Evolutionary conservation across 768 basidiomycete genomes (phyloP), one percentile per base, ranked within the genome.

Genomic region (Serendipita sp.): DNA sequence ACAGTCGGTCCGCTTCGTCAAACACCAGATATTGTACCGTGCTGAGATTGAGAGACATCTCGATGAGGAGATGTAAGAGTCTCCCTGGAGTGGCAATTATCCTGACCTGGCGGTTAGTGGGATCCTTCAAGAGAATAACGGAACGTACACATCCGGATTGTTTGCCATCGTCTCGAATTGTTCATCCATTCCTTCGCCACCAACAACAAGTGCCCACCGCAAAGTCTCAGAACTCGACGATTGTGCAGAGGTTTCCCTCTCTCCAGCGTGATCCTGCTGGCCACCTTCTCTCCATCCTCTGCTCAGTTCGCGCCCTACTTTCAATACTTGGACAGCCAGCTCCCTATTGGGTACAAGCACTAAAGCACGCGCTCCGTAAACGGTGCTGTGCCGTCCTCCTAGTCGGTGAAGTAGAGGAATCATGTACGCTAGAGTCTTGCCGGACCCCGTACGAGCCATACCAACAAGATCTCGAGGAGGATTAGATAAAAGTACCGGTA

Each of bases 81-180:
- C 96, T 92, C 66, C 96, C 96, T 16, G 96, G 96, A 10, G 96
- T 99, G 27, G 96, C 95, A 68, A 99, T 95, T 67, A 99, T 88
- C 18, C 94, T 97, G 68, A 4, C 0, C 37, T 1, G 16, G 68
- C 27, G 66, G 63, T 27, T 3, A 55, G 44, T 64, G 69, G 63
- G 68, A 63, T 48, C 63, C 43, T 52, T 66, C 37, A 63, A 66
- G 48, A 66, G 63, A 18, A 16, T 45, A 62, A 64, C 67, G 63
- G 52, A 45, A 40, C 6, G 73, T 74, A 96, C 94, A 98, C 77
- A 72, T 99, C 96, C 0, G 96, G 95, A 70, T 95, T 95, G 70
- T 80, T 86, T 4, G 90, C 84, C 70, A 99, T 90, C 83, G 88
- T 87, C 72, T 94, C 88, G 67, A 97, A 99, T 72, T 99, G 96